Evolutionary conservation across 2,329 filamentous ascomycete species (phyloP).

Genomic region (Chrysoporthe deuterocubensis): DNA sequence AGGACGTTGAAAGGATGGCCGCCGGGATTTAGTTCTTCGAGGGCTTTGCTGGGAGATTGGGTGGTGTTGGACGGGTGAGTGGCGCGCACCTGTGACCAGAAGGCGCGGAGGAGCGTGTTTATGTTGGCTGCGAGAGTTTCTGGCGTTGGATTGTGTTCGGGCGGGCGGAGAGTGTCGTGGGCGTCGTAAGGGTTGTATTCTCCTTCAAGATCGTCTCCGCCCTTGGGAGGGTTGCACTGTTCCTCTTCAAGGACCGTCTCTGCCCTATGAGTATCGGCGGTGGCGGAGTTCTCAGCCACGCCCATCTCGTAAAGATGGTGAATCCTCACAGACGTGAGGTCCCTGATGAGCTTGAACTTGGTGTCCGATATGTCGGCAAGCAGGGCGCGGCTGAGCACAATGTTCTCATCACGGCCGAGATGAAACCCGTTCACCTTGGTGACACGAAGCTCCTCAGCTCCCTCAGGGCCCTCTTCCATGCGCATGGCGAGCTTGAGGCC

Average conservation of each 20-base stretch:
- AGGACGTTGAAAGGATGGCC: constrained; percentile 38
- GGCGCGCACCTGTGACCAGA: constrained; percentile 39
- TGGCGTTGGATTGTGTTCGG: constrained; percentile 2
- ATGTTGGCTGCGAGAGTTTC: constrained; percentile 24
- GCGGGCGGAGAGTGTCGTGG: neutral
- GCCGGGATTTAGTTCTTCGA: constrained; percentile 14
- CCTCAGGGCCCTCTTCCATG: constrained; percentile 57
- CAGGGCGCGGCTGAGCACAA: constrained; percentile 78
- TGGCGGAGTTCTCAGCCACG: constrained; percentile 59
- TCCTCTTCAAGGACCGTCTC: constrained; percentile 19
- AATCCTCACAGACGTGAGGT: constrained; percentile 52
- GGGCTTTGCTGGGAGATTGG: constrained; percentile 17
- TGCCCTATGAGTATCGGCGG: constrained; percentile 29
- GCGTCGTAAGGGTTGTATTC: constrained; percentile 7
- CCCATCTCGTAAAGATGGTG: constrained; percentile 65
- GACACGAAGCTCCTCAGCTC: constrained; percentile 64
- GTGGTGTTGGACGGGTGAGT: constrained; percentile 31
- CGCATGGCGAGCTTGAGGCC: constrained; percentile 69
- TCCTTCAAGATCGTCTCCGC: neutral
- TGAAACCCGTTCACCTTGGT: constrained; percentile 80
- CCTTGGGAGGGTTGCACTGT: constrained; percentile 31
- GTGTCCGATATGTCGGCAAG: constrained; percentile 79
- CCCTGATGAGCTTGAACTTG: constrained; percentile 78
- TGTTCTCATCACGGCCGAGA: constrained; percentile 84
- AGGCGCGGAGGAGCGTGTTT: constrained; percentile 24